phyloP scores from a whole-genome alignment of 2,329 filamentous ascomycete genomes.

The Juglanconis sp. region DNA sequence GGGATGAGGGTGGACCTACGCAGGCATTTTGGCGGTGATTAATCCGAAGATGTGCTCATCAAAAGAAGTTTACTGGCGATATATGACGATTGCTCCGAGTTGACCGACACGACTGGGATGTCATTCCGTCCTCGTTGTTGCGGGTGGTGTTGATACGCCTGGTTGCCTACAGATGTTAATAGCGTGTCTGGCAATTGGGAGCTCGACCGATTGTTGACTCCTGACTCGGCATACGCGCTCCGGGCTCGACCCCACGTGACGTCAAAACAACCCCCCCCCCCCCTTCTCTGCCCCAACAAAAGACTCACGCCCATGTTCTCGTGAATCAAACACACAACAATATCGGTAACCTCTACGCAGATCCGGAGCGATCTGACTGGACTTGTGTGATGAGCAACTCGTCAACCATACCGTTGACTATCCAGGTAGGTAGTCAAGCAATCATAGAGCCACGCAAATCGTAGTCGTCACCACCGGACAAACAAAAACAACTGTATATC shows the following conservation, averaged over 20 bases:
- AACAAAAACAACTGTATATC: neutral
- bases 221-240: neutral
- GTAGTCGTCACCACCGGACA: neutral
- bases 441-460: neutral
- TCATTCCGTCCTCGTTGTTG: neutral
- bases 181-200: conserved; percentile 4
- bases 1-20: conserved; percentile 30
- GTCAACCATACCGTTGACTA: neutral
- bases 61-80: neutral
- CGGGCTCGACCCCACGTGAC: conserved; percentile 5
- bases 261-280: neutral
- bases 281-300: neutral
- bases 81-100: neutral
- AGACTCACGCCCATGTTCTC: neutral
- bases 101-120: neutral
- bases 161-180: neutral
- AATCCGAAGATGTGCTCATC: neutral
- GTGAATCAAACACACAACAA: neutral
- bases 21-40: conserved; percentile 37
- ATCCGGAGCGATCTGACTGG: neutral
- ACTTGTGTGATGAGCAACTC: neutral
- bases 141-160: conserved; percentile 6
- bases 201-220: neutral
- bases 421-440: neutral
- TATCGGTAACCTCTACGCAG: neutral